Evolutionary conservation across 495 filamentous ascomycete species (phyloP).

Genomic region (Geoglossum glabrum): DNA sequence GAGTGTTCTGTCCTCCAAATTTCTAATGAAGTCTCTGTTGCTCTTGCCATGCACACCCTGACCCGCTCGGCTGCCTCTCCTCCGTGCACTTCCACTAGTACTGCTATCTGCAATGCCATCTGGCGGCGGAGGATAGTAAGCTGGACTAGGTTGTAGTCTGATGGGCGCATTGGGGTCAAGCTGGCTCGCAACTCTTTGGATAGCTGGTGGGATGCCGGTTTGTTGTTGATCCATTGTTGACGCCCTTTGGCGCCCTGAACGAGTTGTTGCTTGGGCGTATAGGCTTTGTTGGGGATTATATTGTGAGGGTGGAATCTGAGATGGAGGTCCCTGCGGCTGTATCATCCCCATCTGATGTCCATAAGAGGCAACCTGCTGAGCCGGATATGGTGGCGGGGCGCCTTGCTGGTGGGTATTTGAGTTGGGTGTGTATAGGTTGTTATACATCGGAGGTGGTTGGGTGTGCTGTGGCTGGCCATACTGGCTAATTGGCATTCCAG

Average conservation of each 20-base stretch:
- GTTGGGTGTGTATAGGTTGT: conserved; percentile 47
- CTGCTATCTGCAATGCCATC: conserved; percentile 55
- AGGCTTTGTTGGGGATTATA: conserved; percentile 52
- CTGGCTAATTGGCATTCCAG: conserved; percentile 38
- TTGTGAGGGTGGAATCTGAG: conserved; percentile 46
- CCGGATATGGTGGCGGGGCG: conserved; percentile 70
- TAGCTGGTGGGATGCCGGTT: conserved; percentile 73
- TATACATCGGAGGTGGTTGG: conserved; percentile 47
- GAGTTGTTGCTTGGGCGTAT: conserved; percentile 68
- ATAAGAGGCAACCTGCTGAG: conserved; percentile 39
- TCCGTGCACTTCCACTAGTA: conserved; percentile 35
- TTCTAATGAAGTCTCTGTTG: conserved; percentile 81
- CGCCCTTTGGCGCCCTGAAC: conserved; percentile 71
- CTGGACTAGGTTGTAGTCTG: conserved; percentile 81
- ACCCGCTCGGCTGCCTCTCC: conserved; percentile 57
- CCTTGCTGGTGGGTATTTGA: conserved; percentile 36
- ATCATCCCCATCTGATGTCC: conserved; percentile 60
- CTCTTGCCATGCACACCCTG: conserved; percentile 28
- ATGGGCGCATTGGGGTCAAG: conserved; percentile 92
- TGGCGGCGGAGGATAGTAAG: conserved; percentile 91
- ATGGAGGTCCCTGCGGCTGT: conserved; percentile 20
- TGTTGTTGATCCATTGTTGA: conserved; percentile 90
- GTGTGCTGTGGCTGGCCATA: conserved; percentile 26
- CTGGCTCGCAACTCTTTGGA: conserved; percentile 92
- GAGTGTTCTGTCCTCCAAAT: conserved; percentile 77